These are phyloP conservation scores for Epichloe elymi DNA, from an alignment of 2,329 filamentous ascomycete genomes.

Conservation along the genomic window DNA sequence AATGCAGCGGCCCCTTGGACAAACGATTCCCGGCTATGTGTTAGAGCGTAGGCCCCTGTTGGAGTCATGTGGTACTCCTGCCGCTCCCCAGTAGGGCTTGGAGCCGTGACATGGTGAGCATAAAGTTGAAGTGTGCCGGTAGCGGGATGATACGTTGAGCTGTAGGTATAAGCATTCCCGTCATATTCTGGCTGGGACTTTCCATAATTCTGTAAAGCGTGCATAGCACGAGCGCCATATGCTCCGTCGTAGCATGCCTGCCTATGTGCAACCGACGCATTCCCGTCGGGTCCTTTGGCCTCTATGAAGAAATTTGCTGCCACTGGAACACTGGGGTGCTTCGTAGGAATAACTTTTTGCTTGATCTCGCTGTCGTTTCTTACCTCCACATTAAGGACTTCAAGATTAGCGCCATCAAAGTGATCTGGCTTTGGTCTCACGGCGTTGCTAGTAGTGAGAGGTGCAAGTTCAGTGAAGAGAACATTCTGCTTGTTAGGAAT, in stretches of 20 bases:
- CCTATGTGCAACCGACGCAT: conserved; percentile 12
- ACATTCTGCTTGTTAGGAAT: conserved; percentile 1
- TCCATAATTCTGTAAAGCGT: conserved; percentile 20
- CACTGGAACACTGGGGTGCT: conserved; percentile 16
- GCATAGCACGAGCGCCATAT: conserved; percentile 20
- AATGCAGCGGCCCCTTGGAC: conserved; percentile 21
- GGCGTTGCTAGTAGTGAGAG: conserved; percentile 19
- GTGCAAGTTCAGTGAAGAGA: conserved; percentile 15
- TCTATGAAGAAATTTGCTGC: conserved; percentile 27
- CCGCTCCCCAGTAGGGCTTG: conserved; percentile 4
- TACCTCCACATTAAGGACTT: background rate
- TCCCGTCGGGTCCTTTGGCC: conserved; percentile 21
- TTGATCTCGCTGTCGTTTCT: background rate
- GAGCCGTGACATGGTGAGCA: conserved; percentile 18
- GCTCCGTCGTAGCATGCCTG: conserved; percentile 24
- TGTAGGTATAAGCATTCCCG: conserved; percentile 22
- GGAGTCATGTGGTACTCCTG: conserved; percentile 26
- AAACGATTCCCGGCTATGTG: conserved; percentile 15
- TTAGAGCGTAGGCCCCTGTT: conserved; percentile 16
- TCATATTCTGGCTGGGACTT: conserved; percentile 18
- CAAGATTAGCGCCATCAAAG: background rate
- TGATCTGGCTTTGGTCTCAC: conserved; percentile 11
- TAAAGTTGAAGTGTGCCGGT: conserved; percentile 18
- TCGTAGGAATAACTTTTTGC: conserved; percentile 19
- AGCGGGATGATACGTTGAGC: conserved; percentile 21